Evolutionary conservation across 2,329 filamentous ascomycete genomes (phyloP), one percentile per base, ranked within the genome.

Genomic region (Epichloe uncinata): DNA sequence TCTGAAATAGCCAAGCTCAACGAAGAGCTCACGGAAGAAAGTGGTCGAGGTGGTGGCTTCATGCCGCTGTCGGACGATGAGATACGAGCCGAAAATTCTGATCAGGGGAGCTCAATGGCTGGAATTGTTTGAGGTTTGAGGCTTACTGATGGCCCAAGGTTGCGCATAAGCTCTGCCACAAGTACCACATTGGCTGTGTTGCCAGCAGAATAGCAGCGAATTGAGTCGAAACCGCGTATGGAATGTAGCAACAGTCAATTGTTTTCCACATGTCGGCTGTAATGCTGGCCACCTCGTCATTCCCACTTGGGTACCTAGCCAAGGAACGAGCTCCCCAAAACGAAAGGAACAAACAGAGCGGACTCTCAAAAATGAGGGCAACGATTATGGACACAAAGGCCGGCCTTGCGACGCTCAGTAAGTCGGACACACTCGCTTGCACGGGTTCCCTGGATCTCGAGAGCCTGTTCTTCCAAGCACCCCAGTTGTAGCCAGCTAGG

Each of bases 91-190:
- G 22, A 7, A 26, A 26, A 26, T 26, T 26, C 22, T 7, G 6
- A 26, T 26, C 22, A 26, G 22, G 22, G 22, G 22, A 26, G 22
- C 22, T 26, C 22, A 7, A 26, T 20, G 20, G 20, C 20, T 20
- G 20, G 4, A 20, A 20, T 20, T 20, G 20, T 20, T 20, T 20
- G 20, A 20, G 4, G 18, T 18, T 18, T 18, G 18, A 18, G 20
- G 4, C 20, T 20, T 20, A 20, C 20, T 20, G 4, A 20, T 77
- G 0, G 83, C 82, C 82, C 83, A 87, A 0, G 82, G 83, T 3
- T 88, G 63, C 0, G 87, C 81, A 59, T 82, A 87, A 64, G 3
- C 78, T 81, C 60, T 87, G 82, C 51, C 75, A 79, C 0, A 87
- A 68, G 59, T 85, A 87, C 82, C 80, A 87, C 2, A 67, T 66